These are phyloP conservation scores for Termitomyces sp. DNA, from an alignment of 768 basidiomycete genomes.

Conservation along the genomic window DNA sequence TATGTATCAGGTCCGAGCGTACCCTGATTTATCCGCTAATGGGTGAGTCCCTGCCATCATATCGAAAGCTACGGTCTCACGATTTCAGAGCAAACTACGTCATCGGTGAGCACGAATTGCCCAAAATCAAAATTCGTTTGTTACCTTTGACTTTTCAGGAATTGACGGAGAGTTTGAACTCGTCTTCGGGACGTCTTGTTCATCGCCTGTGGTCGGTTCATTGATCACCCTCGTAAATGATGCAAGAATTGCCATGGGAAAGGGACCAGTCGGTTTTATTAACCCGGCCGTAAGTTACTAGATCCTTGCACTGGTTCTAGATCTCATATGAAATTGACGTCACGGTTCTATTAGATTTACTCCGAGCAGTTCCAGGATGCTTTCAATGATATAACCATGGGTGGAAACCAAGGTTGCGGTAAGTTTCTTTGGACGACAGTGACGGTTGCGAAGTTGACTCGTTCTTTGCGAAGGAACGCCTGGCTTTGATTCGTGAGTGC, in stretches of 20 bases:
- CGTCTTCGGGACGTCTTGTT: slow-evolving; percentile 49
- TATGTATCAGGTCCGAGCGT: slow-evolving; percentile 38
- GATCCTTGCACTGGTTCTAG: background rate
- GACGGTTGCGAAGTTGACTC: background rate
- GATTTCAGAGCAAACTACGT: slow-evolving; percentile 35
- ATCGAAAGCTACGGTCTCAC: background rate
- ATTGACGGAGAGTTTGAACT: slow-evolving; percentile 37
- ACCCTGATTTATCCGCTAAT: slow-evolving; percentile 49
- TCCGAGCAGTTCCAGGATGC: slow-evolving; percentile 28
- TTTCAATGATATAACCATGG: slow-evolving; percentile 40
- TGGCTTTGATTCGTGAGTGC: slow-evolving; percentile 34
- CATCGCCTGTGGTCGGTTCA: slow-evolving; percentile 47
- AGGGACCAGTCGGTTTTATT: slow-evolving; percentile 46
- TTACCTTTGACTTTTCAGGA: slow-evolving; percentile 13
- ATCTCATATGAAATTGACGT: background rate
- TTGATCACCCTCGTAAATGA: slow-evolving; percentile 54
- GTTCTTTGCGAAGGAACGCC: slow-evolving; percentile 24
- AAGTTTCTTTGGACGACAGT: slow-evolving; percentile 3
- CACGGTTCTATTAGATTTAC: slow-evolving; percentile 29
- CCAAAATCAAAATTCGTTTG: background rate
- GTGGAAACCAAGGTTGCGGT: slow-evolving; percentile 40
- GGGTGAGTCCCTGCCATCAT: slow-evolving; percentile 24
- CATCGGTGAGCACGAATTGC: slow-evolving; percentile 26
- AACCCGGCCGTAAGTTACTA: slow-evolving; percentile 35
- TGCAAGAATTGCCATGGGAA: slow-evolving; percentile 40